phyloP scores from a whole-genome alignment of 2,329 filamentous ascomycete genomes.

The Zymoseptoria brevis region DNA sequence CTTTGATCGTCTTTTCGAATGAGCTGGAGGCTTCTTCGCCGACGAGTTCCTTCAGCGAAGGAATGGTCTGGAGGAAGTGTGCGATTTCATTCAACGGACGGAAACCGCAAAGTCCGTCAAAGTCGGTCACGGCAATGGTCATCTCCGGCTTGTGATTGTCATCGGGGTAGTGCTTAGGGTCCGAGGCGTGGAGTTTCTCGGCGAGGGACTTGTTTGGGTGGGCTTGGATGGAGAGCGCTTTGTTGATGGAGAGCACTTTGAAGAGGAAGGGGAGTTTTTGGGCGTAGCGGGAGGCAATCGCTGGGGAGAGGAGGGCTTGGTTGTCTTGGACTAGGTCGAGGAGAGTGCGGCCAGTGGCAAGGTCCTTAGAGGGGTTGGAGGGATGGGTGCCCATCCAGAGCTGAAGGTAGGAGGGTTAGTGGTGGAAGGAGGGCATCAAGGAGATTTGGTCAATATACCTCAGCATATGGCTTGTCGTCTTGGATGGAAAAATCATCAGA shows the following conservation, averaged over 20 bases:
- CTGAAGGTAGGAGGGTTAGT: slow-evolving; percentile 41
- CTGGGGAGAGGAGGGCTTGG: slow-evolving; percentile 65
- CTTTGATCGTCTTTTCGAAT: slow-evolving; percentile 43
- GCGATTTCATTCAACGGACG: slow-evolving; percentile 77
- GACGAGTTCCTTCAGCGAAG: slow-evolving; percentile 41
- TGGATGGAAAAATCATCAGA: slow-evolving; percentile 67
- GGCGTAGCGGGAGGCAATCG: slow-evolving; percentile 67
- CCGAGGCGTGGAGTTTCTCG: slow-evolving; percentile 74
- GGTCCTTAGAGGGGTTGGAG: slow-evolving; percentile 85
- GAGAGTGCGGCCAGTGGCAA: slow-evolving; percentile 73
- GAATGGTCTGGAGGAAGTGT: slow-evolving; percentile 67
- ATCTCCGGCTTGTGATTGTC: slow-evolving; percentile 99
- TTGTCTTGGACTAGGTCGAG: slow-evolving; percentile 85
- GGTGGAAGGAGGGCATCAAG: neutral
- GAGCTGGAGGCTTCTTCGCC: slow-evolving; percentile 40
- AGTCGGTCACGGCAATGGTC: slow-evolving; percentile 94
- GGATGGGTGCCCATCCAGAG: slow-evolving; percentile 99
- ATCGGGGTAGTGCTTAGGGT: slow-evolving; percentile 93
- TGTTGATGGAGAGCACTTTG: slow-evolving; percentile 94
- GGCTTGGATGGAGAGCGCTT: slow-evolving; percentile 93
- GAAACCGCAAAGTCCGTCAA: slow-evolving; percentile 94
- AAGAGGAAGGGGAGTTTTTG: slow-evolving; percentile 89
- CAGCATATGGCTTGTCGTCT: slow-evolving; percentile 85
- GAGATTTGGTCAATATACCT: slow-evolving; percentile 49
- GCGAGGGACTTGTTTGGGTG: slow-evolving; percentile 68